Evolutionary conservation across 768 basidiomycete genomes (phyloP), one percentile per base, ranked within the genome.

Genomic region (Mycena albidolilacea): DNA sequence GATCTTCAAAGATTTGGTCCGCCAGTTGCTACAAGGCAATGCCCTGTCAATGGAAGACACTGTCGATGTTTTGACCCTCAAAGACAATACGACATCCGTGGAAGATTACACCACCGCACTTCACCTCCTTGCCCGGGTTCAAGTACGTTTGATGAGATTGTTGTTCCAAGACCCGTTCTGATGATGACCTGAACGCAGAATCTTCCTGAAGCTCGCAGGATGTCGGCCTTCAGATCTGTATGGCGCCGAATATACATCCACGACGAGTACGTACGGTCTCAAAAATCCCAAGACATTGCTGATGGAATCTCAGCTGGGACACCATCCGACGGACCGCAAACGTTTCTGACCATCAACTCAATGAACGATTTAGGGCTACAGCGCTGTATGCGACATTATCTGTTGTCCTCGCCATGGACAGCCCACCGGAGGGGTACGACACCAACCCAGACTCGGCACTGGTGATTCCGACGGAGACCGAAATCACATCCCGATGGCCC

Each of bases 161-260:
- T 50, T 54, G 65, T 54, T 19, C 17, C 14, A n/a, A 19, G 19
- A 57, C 21, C 10, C 21, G 55, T 63, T 44, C 72, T 54, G 10
- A 67, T 54, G 10, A 67, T 60, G 17, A 41, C 21, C 39, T 60
- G 19, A 19, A 39, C 43, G 44, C 43, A 95, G 93, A 87, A 88
- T 64, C 78, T 95, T 4, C 96, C 96, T 0, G 90, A 91, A 70
- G 89, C 89, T 41, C 87, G 97, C 60, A 88, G 87, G 79, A 78
- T 87, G 52, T 90, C 93, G 35, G 92, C 95, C 5, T 89, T 94
- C 78, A 87, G 91, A 58, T 91, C 90, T 41, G 87, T 95, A 17
- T 98, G 97, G 97, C 89, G 97, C 44, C 87, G 97, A 39, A 89
- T 97, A 58, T 97, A 94, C 79, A 87, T 93, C 64, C 92, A 95